Base-by-base conservation (phyloP, 768 basidiomycete species). In the Lentinula aciculospora region DNA sequence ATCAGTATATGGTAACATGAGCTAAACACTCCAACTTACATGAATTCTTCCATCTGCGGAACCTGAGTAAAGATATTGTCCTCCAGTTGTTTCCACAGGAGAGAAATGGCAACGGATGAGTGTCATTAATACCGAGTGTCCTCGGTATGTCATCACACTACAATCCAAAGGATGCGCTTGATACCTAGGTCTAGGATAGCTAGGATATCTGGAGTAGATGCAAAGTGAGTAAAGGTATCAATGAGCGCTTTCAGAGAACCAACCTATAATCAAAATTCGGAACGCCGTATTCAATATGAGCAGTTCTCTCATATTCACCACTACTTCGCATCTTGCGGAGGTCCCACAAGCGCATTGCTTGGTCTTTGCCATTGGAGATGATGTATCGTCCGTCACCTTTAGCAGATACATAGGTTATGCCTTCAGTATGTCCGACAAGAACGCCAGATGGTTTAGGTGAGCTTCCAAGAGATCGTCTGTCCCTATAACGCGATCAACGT, bases 61-160 rank as follows among this genome's bases (percentile, higher is more conserved):
- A 25, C 96, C 96, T 21, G 94, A 95, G 70, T 98, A 98, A 42
- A 99, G 82, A 72, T 98, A 99, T 63, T 89, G 90, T 58, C 83
- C 80, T 8, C 94, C 94, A 6, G 97, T 99, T 4, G 93, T 94
- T 69, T 94, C 89, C 4, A 78, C 77, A 21, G 97, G 97, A 63
- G 93, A 95, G 73, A 98, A 99, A 73, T 98, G 89, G 68, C 95
- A 98, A 56, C 97, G 81, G 63, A 99, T 97, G 57, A 99, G 82
- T 0, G 97, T 99, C 42, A 88, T 81, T 42, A 96, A 72, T 23
- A 98, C 93, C 10, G 84, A 76, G 67, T 98, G 97, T 1, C 97
- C 97, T 42, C 92, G 81, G 69, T 92, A 99, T 1, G 91, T 89
- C 95, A 96, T 96, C 32, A 98, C 87, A 63, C 92, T 94, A 67